phyloP scores from a whole-genome alignment of 106 monocot species.

The Xerophyta viscosa region DNA sequence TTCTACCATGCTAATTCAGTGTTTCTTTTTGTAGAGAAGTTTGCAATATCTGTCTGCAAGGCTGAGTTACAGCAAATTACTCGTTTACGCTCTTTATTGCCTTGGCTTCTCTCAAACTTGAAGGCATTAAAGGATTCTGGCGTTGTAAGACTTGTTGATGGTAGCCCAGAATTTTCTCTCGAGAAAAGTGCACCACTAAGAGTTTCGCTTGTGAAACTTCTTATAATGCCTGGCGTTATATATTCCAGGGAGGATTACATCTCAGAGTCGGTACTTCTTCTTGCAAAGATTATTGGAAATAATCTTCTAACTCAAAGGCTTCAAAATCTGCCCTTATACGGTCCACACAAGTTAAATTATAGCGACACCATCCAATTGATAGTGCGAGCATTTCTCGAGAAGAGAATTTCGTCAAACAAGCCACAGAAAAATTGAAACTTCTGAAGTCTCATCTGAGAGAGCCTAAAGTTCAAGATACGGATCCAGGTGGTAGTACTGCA shows the following conservation, averaged over 20 bases:
- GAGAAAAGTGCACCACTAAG: conserved; percentile 20
- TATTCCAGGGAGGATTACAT: conserved; percentile 43
- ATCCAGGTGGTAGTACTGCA: neutral
- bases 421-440: conserved; percentile 29
- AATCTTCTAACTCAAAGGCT: conserved; percentile 27
- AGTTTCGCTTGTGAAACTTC: conserved; percentile 46
- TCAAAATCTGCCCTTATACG: conserved; percentile 34
- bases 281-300: conserved; percentile 43
- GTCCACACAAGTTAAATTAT: conserved; percentile 5
- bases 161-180: conserved; percentile 12
- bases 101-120: conserved; percentile 49
- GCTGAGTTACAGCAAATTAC: conserved; percentile 9
- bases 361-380: neutral
- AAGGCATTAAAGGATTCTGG: conserved; percentile 44
- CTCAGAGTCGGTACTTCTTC: conserved; percentile 33
- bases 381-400: conserved; percentile 18
- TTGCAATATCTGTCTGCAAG: conserved; percentile 9
- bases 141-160: conserved; percentile 22
- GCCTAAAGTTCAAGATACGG: neutral
- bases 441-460: conserved; percentile 22
- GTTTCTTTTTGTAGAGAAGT: too few species aligned
- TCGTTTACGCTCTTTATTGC: conserved; percentile 48
- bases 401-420: conserved; percentile 39
- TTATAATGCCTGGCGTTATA: conserved; percentile 52
- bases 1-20: too few species aligned